A percentile compares a stretch with the other conserved stretches of the same genome.
These are phyloP conservation scores for Aspergillus haitiensis DNA, from an alignment of 495 filamentous ascomycete genomes.

Conservation along the genomic window DNA sequence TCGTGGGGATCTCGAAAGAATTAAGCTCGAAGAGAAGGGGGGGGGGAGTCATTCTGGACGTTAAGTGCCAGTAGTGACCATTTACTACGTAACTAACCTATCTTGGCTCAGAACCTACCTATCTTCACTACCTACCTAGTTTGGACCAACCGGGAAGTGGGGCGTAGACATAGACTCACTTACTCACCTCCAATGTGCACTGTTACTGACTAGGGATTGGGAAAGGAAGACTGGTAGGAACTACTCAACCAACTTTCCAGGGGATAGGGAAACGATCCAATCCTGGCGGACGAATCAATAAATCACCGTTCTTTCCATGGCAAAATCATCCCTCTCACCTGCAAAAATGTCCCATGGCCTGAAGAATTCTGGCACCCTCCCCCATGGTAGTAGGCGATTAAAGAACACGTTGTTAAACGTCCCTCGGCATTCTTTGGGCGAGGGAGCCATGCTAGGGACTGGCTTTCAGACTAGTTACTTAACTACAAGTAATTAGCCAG, in stretches of 20 bases:
- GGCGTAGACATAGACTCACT: conserved; percentile 7
- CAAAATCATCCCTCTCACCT: conserved; percentile 19
- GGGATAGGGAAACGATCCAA: conserved; percentile 19
- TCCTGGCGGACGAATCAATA: conserved; percentile 11
- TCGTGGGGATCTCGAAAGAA: neutral
- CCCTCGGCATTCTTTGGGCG: conserved; percentile 6
- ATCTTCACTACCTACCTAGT: neutral
- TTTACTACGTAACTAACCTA: neutral
- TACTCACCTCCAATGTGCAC: neutral
- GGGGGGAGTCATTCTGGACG: no score
- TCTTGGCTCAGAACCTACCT: neutral
- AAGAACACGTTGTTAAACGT: conserved; percentile 18
- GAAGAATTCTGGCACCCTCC: conserved; percentile 20
- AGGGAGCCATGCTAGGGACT: conserved; percentile 14
- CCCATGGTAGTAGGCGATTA: conserved; percentile 10
- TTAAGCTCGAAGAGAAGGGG: neutral
- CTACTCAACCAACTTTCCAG: neutral
- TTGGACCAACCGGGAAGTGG: conserved; percentile 30
- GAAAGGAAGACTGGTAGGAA: neutral
- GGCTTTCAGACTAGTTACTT: conserved; percentile 1
- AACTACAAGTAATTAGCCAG: no score
- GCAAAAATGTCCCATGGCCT: conserved; percentile 23
- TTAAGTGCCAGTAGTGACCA: no score
- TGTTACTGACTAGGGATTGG: neutral
- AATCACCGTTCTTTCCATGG: conserved; percentile 11